Conservation (phyloP, 139 green algal genomes). For the Pseudopediastrum boryanum region DNA sequence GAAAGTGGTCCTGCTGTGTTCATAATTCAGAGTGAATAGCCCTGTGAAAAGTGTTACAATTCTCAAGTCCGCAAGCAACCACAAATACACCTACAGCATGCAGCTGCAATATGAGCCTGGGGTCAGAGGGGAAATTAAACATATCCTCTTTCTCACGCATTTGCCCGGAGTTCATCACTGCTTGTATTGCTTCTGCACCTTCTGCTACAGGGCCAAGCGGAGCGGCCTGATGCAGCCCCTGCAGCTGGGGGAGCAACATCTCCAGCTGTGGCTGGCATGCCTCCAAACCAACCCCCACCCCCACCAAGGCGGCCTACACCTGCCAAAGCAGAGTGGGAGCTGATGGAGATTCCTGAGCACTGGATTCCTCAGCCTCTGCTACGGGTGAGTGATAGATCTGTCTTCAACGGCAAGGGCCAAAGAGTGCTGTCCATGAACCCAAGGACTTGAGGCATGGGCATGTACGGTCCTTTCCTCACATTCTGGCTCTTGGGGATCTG, state of each 20-base stretch:
- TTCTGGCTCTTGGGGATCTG: background rate
- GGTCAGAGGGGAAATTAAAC: too few relatives aligned
- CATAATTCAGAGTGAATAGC: too few relatives aligned
- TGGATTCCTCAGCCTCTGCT: constrained; percentile 33
- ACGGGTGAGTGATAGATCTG: background rate
- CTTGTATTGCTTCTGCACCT: constrained; percentile 1
- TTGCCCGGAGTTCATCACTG: background rate
- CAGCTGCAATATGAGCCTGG: too few relatives aligned
- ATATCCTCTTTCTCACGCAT: too few relatives aligned
- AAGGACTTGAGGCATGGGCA: background rate
- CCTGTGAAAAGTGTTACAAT: too few relatives aligned
- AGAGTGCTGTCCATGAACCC: too few relatives aligned
- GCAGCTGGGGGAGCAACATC: constrained; percentile 6
- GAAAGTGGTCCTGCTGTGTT: too few relatives aligned
- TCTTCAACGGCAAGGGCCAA: background rate
- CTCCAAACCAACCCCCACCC: background rate
- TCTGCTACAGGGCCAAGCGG: background rate
- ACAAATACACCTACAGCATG: too few relatives aligned
- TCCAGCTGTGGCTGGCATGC: background rate
- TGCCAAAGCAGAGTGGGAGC: constrained; percentile 30
- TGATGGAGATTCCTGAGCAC: constrained; percentile 9
- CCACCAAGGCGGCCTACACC: background rate
- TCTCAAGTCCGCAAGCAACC: too few relatives aligned
- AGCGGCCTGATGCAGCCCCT: constrained; percentile 1
- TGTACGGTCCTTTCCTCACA: background rate